Evolutionary conservation across 2,329 filamentous ascomycete species (phyloP).

Genomic region (Penicillium aurantiogriseum): DNA sequence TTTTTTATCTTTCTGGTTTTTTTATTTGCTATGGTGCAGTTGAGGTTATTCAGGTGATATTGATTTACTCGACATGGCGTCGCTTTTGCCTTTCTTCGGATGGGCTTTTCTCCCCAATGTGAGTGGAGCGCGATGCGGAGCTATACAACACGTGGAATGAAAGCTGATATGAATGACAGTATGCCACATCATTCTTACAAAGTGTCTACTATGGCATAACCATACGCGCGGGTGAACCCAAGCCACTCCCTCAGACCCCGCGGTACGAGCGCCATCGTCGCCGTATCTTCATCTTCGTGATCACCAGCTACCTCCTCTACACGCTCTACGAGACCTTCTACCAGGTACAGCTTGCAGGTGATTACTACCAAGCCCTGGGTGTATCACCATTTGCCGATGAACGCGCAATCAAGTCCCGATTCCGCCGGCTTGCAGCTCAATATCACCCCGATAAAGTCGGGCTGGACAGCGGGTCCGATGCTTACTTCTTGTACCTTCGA

Average conservation of each 20-base stretch:
- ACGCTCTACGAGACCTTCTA: conserved; percentile 91
- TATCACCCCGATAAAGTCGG: conserved; percentile 81
- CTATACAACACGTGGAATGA: neutral
- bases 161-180: conserved; percentile 48
- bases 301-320: conserved; percentile 81
- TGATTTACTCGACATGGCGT: conserved; percentile 34
- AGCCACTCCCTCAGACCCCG: conserved; percentile 65
- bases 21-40: conserved; percentile 13
- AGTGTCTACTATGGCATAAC: conserved; percentile 81
- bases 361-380: conserved; percentile 77
- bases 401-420: conserved; percentile 75
- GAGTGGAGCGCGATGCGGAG: conserved; percentile 29
- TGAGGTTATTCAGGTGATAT: neutral
- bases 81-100: conserved; percentile 55
- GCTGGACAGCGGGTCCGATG: conserved; percentile 42
- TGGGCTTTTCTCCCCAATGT: conserved; percentile 64
- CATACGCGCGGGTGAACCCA: conserved; percentile 83
- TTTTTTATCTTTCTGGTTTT: neutral
- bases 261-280: conserved; percentile 72
- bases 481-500: conserved; percentile 78
- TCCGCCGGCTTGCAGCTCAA: conserved; percentile 68
- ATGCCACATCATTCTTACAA: conserved; percentile 75
- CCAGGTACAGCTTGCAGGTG: conserved; percentile 66
- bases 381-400: conserved; percentile 69
- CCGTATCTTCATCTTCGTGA: conserved; percentile 78